A percentile compares a stretch with the other conserved stretches of the same genome.
phyloP scores from a whole-genome alignment of 2,329 filamentous ascomycete genomes.

The Venturia oleaginea region DNA sequence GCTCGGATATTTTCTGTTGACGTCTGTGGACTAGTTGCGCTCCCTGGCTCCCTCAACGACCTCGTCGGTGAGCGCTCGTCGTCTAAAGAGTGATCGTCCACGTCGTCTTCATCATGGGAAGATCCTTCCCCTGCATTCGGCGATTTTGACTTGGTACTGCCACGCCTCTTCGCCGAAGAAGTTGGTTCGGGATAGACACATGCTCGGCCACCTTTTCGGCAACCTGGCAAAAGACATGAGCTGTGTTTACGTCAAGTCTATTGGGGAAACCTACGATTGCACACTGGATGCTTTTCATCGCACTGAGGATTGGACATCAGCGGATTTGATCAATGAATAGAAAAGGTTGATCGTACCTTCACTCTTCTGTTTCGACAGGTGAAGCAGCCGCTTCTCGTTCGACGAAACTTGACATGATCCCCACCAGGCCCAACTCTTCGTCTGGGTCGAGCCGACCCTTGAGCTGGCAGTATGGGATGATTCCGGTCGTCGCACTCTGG shows the following conservation, averaged over 20 bases:
- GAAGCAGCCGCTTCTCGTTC: constrained; percentile 88
- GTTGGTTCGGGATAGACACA: constrained; percentile 79
- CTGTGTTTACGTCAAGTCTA: constrained; percentile 12
- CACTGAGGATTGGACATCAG: constrained; percentile 49
- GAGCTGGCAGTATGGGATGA: constrained; percentile 20
- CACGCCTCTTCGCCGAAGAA: constrained; percentile 39
- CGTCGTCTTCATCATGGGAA: constrained; percentile 43
- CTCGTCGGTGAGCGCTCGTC: constrained; percentile 25
- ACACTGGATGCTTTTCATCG: constrained; percentile 79
- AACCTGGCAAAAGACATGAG: constrained; percentile 46
- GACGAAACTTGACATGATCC: constrained; percentile 82
- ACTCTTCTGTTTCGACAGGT: constrained; percentile 85
- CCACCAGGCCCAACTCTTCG: constrained; percentile 24
- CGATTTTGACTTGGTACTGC: constrained; percentile 36
- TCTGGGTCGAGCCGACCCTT: constrained; percentile 19
- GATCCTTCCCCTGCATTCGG: constrained; percentile 38
- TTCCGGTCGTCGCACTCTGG: constrained; percentile 27
- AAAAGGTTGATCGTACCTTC: constrained; percentile 42
- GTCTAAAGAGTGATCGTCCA: constrained; percentile 34
- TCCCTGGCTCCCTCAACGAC: neutral
- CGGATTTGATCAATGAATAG: constrained; percentile 6
- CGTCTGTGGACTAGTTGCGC: constrained; percentile 13
- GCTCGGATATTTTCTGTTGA: neutral
- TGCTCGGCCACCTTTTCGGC: constrained; percentile 82
- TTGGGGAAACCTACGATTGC: constrained; percentile 52